These are phyloP conservation scores for Entamoeba dispar DNA, from an alignment of 208 protist genomes.

Conservation along the genomic window DNA sequence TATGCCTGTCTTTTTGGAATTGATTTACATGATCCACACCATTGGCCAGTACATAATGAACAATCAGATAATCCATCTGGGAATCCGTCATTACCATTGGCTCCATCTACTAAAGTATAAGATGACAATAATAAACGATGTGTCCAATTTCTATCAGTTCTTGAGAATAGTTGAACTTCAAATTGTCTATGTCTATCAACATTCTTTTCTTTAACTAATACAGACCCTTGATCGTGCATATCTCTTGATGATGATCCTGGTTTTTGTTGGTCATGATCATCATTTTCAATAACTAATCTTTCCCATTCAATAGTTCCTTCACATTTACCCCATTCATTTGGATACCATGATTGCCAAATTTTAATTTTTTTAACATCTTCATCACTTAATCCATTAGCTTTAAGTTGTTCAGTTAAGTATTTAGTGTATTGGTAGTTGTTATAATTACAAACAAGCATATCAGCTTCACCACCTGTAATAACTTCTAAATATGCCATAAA, in stretches of 20 bases:
- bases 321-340: conserved; percentile 21
- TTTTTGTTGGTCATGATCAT: conserved; percentile 41
- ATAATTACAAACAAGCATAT: conserved; percentile 33
- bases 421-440: conserved; percentile 29
- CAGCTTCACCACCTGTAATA: conserved; percentile 42
- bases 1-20: background rate
- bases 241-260: conserved; percentile 37
- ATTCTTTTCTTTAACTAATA: conserved; percentile 35
- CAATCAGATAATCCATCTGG: conserved; percentile 38
- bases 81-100: conserved; percentile 29
- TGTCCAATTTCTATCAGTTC: conserved; percentile 34
- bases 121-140: background rate
- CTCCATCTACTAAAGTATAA: conserved; percentile 9
- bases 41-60: conserved; percentile 20
- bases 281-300: conserved; percentile 42
- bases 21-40: conserved; percentile 5
- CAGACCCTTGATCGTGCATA: conserved; percentile 37
- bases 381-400: conserved; percentile 18
- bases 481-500: conserved; percentile 43
- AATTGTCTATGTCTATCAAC: conserved; percentile 32
- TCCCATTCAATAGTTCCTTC: background rate
- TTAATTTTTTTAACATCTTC: conserved; percentile 43
- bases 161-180: conserved; percentile 41
- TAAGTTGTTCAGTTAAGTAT: conserved; percentile 30
- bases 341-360: conserved; percentile 43